Conservation (phyloP, 2,329 filamentous ascomycete species). For the Akanthomyces muscarius region DNA sequence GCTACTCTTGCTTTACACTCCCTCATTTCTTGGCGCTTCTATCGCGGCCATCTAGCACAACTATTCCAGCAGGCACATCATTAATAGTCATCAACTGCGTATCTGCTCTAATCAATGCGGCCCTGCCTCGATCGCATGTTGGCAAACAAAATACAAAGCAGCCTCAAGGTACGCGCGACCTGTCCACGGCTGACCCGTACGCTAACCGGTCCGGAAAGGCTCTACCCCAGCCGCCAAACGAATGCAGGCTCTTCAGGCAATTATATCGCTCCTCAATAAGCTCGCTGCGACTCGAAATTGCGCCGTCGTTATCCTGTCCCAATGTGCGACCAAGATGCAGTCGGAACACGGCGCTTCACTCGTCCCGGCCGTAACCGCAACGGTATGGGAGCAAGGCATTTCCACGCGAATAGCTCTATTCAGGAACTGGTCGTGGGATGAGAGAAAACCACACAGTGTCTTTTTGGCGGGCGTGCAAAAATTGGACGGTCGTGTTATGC, state of each 20-base stretch:
- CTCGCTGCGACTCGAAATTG: constrained; percentile 70
- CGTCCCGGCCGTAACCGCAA: constrained; percentile 68
- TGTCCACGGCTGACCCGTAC: neutral
- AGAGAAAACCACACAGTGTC: constrained; percentile 43
- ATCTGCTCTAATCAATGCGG: constrained; percentile 70
- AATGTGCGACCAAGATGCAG: constrained; percentile 78
- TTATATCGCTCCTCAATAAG: constrained; percentile 69
- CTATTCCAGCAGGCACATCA: constrained; percentile 59
- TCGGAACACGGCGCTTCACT: constrained; percentile 63
- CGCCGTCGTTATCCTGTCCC: constrained; percentile 71
- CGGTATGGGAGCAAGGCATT: constrained; percentile 76
- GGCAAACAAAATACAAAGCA: constrained; percentile 34
- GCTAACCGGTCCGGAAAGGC: constrained; percentile 25
- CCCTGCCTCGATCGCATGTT: constrained; percentile 62
- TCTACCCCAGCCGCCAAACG: constrained; percentile 39
- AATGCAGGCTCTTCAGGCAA: constrained; percentile 52
- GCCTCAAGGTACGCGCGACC: constrained; percentile 34
- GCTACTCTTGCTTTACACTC: constrained; percentile 56
- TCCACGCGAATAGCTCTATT: constrained; percentile 73
- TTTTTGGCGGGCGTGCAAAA: constrained; percentile 64
- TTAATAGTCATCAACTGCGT: constrained; percentile 76
- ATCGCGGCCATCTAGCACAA: constrained; percentile 58
- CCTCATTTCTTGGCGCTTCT: constrained; percentile 73
- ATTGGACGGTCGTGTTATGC: constrained; percentile 48
- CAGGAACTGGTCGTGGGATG: constrained; percentile 64